Base-by-base conservation (phyloP, 2,329 filamentous ascomycete species). In the Colletotrichum aenigma region DNA sequence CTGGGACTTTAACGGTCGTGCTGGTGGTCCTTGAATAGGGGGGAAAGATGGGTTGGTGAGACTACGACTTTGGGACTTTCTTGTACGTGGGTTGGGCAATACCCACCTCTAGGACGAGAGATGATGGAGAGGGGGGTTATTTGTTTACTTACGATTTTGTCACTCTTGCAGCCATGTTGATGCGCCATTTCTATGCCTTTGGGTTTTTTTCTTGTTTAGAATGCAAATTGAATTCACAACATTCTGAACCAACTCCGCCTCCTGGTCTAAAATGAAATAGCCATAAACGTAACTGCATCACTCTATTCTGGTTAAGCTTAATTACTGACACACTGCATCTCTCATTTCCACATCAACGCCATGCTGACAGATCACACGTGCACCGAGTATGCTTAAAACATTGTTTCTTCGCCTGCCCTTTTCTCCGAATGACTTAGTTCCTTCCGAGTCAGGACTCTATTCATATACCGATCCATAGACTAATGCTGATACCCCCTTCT, bases 191-290 rank as follows among this genome's bases (percentile, higher is more conserved):
- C 10, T 13, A 21, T 48, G 43, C 13, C n/a, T 21, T 21, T 21
- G 3, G 43, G 43, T n/a, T n/a, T n/a, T n/a, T n/a, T n/a, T 21
- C 6, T 7, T 48, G 18, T 1, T 21, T 48, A 4, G 43, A 21
- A 13, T 21, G 43, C 18, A 6, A 48, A 48, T 48, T 10, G 43
- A 48, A 21, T 12, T 21, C 10, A 13, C n/a, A 21, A 7, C 13
- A 21, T 7, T 21, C 16, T 48, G 1, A 48, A 48, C 3, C 10
- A 21, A 48, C 4, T 48, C 43, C 6, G 18, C 3, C 16, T 21
- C 6, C 18, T 48, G 0, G 2, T 3, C 18, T n/a, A n/a, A n/a
- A n/a, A n/a, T n/a, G 18, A 7, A 0, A 7, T 6, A 7, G 1
- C 18, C 10, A 7, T 7, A 13, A n/a, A 3, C 43, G 5, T 4